Percentiles rank a stretch among this genome's conserved stretches.
Conservation (phyloP, 73 alveolate species). For the Paramecium pentaurelia region DNA sequence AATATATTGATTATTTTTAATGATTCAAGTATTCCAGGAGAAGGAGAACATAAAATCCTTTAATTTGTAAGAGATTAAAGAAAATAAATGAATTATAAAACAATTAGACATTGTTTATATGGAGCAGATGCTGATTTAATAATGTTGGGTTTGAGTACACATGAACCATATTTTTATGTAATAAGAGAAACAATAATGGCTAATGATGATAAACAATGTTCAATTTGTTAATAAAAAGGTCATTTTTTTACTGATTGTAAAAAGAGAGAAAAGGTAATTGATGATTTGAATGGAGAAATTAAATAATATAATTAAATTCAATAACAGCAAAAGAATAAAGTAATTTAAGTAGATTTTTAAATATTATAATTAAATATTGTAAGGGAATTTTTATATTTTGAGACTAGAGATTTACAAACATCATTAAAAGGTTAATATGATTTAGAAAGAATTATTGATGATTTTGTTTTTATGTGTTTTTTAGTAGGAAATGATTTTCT, state of each 20-base stretch:
- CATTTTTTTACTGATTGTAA: slow-evolving; percentile 85
- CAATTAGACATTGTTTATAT: slow-evolving; percentile 97
- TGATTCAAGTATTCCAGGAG: slow-evolving; percentile 98
- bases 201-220: slow-evolving; percentile 84
- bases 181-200: slow-evolving; percentile 93
- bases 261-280: slow-evolving; percentile 62
- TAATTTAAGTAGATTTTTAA: slow-evolving; percentile 36
- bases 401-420: slow-evolving; percentile 65
- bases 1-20: slow-evolving; percentile 84
- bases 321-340: neutral
- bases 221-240: slow-evolving; percentile 90
- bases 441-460: slow-evolving; percentile 96
- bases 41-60: slow-evolving; percentile 99
- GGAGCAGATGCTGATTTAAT: slow-evolving; percentile 99
- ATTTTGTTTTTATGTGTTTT: slow-evolving; percentile 98
- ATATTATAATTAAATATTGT: slow-evolving; percentile 64
- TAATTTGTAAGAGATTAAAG: slow-evolving; percentile 95
- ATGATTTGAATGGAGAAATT: slow-evolving; percentile 55
- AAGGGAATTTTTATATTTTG: slow-evolving; percentile 88
- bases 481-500: slow-evolving; percentile 99
- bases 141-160: slow-evolving; percentile 99
- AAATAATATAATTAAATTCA: neutral
- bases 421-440: slow-evolving; percentile 64
- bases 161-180: slow-evolving; percentile 98
- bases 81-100: slow-evolving; percentile 78